phyloP scores from a whole-genome alignment of 2,329 filamentous ascomycete species.

The Colletotrichum spinosum region DNA sequence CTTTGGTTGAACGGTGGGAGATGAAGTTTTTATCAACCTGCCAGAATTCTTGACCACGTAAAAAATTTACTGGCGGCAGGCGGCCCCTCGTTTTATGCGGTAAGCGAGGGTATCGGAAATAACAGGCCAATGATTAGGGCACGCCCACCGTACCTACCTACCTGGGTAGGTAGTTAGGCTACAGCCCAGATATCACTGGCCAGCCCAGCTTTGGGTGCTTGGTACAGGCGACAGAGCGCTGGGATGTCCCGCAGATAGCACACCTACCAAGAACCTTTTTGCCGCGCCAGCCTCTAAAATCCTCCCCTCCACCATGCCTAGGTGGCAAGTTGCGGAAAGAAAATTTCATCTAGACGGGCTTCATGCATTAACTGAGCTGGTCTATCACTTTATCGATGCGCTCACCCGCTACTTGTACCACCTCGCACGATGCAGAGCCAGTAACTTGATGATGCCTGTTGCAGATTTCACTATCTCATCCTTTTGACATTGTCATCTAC shows the following conservation, averaged over 20 bases:
- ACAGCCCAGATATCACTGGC: too few relatives aligned
- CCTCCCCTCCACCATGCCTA: not conserved
- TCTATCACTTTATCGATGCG: conserved; percentile 26
- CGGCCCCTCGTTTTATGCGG: conserved; percentile 38
- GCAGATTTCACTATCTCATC: conserved; percentile 8
- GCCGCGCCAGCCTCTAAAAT: not conserved
- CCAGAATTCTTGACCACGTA: conserved; percentile 41
- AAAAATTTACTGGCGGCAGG: conserved; percentile 50
- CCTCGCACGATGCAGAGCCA: conserved; percentile 18
- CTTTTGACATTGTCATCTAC: conserved; percentile 16
- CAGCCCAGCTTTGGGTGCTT: too few relatives aligned
- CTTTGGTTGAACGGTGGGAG: conserved; percentile 42
- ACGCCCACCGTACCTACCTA: conserved; percentile 29
- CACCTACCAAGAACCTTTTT: conserved; percentile 21
- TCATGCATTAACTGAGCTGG: conserved; percentile 36
- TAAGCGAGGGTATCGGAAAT: conserved; percentile 36
- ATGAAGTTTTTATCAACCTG: conserved; percentile 39
- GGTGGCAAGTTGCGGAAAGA: conserved; percentile 27
- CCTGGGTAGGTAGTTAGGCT: not conserved
- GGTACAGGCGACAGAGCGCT: conserved; percentile 14
- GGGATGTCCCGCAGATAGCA: conserved; percentile 24
- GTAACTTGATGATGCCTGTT: conserved; percentile 26
- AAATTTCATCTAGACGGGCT: conserved; percentile 33
- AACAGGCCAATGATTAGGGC: conserved; percentile 35
- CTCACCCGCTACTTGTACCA: conserved; percentile 32